A percentile compares a stretch with the other conserved stretches of the same genome.
Conservation (phyloP, 371 early-diverging fungal species). For the Mortierella sp. region DNA sequence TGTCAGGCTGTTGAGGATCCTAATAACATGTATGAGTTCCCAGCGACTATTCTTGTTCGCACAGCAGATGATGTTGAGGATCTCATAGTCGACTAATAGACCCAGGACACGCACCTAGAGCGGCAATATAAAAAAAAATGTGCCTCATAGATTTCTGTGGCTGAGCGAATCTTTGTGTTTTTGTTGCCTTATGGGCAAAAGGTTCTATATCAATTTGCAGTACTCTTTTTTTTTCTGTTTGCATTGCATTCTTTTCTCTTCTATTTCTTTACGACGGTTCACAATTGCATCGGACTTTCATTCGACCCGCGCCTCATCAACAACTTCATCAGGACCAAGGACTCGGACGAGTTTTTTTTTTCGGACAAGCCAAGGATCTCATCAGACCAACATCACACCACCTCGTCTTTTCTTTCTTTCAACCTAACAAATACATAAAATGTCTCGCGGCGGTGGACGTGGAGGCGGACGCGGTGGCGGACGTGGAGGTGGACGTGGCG, state of each 20-base stretch:
- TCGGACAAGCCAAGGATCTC: not conserved
- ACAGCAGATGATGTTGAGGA: constrained; percentile 85
- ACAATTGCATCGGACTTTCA: not conserved
- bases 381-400: constrained; percentile 5
- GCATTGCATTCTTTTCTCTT: not conserved
- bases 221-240: not conserved
- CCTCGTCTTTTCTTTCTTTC: not conserved
- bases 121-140: not conserved
- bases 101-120: not conserved
- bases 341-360: not conserved
- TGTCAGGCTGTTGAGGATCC: constrained; percentile 76
- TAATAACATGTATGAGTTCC: constrained; percentile 74
- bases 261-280: not conserved
- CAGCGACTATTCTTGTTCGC: constrained; percentile 72
- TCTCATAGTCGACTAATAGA: constrained; percentile 40
- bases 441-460: constrained; percentile 49
- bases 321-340: not conserved
- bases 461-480: constrained; percentile 52
- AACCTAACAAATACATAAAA: constrained; percentile 1
- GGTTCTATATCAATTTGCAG: not conserved
- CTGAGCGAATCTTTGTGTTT: constrained; percentile 11
- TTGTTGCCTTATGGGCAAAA: not conserved
- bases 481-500: constrained; percentile 45
- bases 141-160: not conserved
- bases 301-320: not conserved